Evolutionary conservation across 75 land plant species (phyloP).

Genomic region (Pinus albicaulis): DNA sequence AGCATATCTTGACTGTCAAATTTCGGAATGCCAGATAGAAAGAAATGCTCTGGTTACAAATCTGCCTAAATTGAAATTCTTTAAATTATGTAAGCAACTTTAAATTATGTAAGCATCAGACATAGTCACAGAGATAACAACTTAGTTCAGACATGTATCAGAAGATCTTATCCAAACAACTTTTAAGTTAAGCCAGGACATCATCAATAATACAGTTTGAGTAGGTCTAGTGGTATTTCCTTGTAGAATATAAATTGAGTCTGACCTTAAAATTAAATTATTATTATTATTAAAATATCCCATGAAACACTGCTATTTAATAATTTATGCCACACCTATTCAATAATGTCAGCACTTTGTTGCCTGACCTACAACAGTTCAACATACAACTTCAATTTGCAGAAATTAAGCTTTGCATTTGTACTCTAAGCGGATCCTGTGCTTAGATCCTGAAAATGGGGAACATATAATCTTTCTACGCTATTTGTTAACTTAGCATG

Average conservation of each 20-base stretch:
- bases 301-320: not conserved
- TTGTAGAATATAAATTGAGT: no score
- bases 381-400: no score
- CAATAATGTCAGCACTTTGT: not conserved
- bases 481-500: no score
- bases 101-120: not conserved
- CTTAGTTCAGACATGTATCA: not conserved
- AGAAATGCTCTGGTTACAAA: not conserved
- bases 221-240: no score
- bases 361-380: not conserved
- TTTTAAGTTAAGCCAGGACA: not conserved
- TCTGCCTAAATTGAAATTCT: not conserved
- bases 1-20: no score
- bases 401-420: no score
- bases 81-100: not conserved
- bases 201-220: not conserved
- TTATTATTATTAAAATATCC: no score
- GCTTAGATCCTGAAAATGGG: no score
- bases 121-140: no score
- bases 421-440: no score
- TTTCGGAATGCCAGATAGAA: not conserved
- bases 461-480: no score
- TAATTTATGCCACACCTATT: not conserved
- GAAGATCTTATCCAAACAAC: not conserved
- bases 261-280: no score